A percentile compares a stretch with the other conserved stretches of the same genome.
phyloP scores from a whole-genome alignment of 176 grass and related monocot species.

The Eragrostis curvula region DNA sequence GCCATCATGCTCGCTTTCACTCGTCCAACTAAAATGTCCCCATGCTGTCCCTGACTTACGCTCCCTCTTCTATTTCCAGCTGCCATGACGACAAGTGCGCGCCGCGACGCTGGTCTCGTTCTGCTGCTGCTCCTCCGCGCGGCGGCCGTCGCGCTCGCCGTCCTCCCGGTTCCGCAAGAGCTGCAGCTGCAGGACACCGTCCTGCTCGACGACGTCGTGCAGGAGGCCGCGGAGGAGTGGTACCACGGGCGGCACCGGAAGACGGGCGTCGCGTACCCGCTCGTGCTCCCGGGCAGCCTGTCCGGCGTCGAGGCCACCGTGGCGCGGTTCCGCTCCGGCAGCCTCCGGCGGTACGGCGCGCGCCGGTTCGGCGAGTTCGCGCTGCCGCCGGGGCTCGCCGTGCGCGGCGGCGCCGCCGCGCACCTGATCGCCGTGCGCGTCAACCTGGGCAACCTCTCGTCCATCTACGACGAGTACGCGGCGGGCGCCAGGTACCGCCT shows the following conservation, averaged over 20 bases:
- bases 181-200: slow-evolving; percentile 58
- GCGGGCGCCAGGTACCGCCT: slow-evolving; percentile 55
- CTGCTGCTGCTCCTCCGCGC: slow-evolving; percentile 12
- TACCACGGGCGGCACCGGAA: slow-evolving; percentile 57
- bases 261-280: slow-evolving; percentile 74
- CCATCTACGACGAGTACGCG: slow-evolving; percentile 55
- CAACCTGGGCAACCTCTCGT: slow-evolving; percentile 83
- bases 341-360: slow-evolving; percentile 61
- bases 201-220: slow-evolving; percentile 70
- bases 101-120: background rate
- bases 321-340: slow-evolving; percentile 69
- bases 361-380: slow-evolving; percentile 60
- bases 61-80: slow-evolving; percentile 43
- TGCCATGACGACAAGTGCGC: slow-evolving; percentile 42
- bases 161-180: slow-evolving; percentile 19
- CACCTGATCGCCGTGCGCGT: slow-evolving; percentile 67
- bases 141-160: slow-evolving; percentile 22
- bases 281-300: slow-evolving; percentile 60
- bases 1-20: slow-evolving; percentile 53
- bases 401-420: slow-evolving; percentile 33
- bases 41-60: slow-evolving; percentile 44
- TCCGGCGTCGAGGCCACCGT: slow-evolving; percentile 51
- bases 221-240: slow-evolving; percentile 61
- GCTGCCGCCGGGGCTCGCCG: slow-evolving; percentile 64
- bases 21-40: slow-evolving; percentile 53